Evolutionary conservation across 106 monocot species (phyloP).

Genomic region (Alisma plantagoaquatica): DNA sequence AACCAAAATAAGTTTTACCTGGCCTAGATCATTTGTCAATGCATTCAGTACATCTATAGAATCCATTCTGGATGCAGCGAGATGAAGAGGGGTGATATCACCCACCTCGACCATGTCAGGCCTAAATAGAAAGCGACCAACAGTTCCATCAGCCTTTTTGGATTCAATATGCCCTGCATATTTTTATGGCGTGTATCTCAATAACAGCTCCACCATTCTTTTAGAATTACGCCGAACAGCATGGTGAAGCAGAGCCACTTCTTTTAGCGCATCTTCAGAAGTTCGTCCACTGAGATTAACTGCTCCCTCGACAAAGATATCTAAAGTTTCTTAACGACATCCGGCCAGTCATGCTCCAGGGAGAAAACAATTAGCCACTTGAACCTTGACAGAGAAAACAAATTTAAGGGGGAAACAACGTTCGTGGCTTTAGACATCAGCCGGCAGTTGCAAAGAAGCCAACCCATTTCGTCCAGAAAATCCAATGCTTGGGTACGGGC

Average conservation of each 20-base stretch:
- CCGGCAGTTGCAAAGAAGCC: slow-evolving; percentile 55
- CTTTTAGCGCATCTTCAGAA: slow-evolving; percentile 23
- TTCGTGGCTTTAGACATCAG: slow-evolving; percentile 13
- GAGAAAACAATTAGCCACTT: slow-evolving; percentile 56
- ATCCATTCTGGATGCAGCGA: slow-evolving; percentile 36
- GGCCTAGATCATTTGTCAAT: slow-evolving; percentile 59
- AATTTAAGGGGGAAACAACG: slow-evolving; percentile 1
- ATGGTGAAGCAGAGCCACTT: slow-evolving; percentile 37
- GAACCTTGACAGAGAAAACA: slow-evolving; percentile 37
- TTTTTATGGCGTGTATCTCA: slow-evolving; percentile 31
- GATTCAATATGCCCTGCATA: no score
- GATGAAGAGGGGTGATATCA: slow-evolving; percentile 70
- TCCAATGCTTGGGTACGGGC: slow-evolving; percentile 37
- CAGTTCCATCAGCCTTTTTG: not conserved
- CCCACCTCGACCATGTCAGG: slow-evolving; percentile 40
- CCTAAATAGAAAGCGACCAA: slow-evolving; percentile 29
- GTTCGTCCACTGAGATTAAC: slow-evolving; percentile 23
- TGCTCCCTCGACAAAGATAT: slow-evolving; percentile 38
- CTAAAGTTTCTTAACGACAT: slow-evolving; percentile 64
- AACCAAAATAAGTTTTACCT: slow-evolving; percentile 25
- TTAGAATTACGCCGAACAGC: slow-evolving; percentile 58
- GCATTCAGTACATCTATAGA: slow-evolving; percentile 59
- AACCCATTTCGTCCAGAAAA: slow-evolving; percentile 76
- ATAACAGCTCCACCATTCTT: slow-evolving; percentile 44
- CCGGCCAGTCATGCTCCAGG: slow-evolving; percentile 53